Evolutionary conservation across 129 eudicot genomes (phyloP).

Genomic region (Tagetes patula): DNA sequence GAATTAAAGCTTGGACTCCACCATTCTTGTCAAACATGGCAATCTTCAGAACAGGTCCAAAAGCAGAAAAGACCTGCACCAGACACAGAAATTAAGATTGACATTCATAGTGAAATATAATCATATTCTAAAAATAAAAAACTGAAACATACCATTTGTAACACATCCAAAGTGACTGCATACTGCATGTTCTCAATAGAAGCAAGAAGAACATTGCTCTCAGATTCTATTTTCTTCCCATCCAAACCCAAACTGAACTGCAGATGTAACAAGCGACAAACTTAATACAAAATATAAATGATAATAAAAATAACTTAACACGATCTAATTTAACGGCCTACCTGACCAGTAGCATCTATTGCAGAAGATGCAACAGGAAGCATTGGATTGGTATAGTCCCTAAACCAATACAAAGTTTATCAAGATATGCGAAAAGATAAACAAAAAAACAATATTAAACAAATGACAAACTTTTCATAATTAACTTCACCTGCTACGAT

Average conservation of each 20-base stretch:
- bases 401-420: conserved; percentile 29
- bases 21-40: conserved; percentile 99
- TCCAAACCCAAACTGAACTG: conserved; percentile 79
- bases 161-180: conserved; percentile 88
- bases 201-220: conserved; percentile 98
- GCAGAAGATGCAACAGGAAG: conserved; percentile 98
- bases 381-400: conserved; percentile 93
- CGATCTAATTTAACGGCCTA: conserved; percentile 16
- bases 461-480: neutral
- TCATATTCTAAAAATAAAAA: neutral
- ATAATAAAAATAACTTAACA: neutral
- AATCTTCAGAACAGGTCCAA: conserved; percentile 89
- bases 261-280: conserved; percentile 12
- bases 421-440: conserved; percentile 7
- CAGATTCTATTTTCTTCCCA: conserved; percentile 91
- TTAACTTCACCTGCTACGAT: conserved; percentile 80
- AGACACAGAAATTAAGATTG: neutral
- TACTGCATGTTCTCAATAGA: conserved; percentile 97
- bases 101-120: no score
- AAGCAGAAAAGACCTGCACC: conserved; percentile 79
- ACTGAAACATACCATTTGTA: conserved; percentile 61
- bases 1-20: conserved; percentile 92
- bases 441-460: neutral
- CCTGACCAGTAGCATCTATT: conserved; percentile 94
- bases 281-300: neutral